Evolutionary conservation across 257 asterid genomes (phyloP), one percentile per base, ranked within the genome.

Genomic region (Fraxinus americana): DNA sequence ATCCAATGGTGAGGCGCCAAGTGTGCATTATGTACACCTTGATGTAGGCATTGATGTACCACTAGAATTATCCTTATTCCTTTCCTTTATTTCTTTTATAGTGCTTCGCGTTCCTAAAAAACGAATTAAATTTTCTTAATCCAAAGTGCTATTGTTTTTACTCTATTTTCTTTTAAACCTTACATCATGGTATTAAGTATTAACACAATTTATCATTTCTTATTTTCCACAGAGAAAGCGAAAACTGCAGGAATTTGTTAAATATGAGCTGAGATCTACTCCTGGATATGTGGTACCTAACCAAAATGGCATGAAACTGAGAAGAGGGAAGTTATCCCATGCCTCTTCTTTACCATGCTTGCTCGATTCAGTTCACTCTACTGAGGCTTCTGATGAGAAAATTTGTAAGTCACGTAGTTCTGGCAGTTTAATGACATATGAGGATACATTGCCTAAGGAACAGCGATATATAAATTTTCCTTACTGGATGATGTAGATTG

Each of bases 181-280:
- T n/a, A n/a, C 4, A 19, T 57, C 66, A n/a, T 19, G 29, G 29
- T n/a, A 57, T 57, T n/a, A 57, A 57, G 29, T n/a, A 57, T 57
- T n/a, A 57, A 57, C 8, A 8, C 2, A n/a, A 19, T 6, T 57
- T 2, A 57, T 57, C 7, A 57, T 57, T 21, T 9, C 19, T 45
- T 52, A 34, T 43, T 80, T 73, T 78, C 73, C 73, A 70, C 89
- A 93, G 96, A 86, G 86, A 86, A 90, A 91, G 78, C 86, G 97
- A 71, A 89, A 89, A 84, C 88, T 93, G 43, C 87, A 83, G 84
- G 89, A 85, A 74, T 83, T 89, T 23, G 75, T 83, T 79, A 91
- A 85, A 69, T 85, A 83, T 77, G 82, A 80, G 75, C 82, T 82
- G 79, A 87, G 57, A 73, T 83, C 85, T 76, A 83, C 87, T 76